Evolutionary conservation across 2,329 filamentous ascomycete species (phyloP).

Genomic region (Lecanicillium sp.): DNA sequence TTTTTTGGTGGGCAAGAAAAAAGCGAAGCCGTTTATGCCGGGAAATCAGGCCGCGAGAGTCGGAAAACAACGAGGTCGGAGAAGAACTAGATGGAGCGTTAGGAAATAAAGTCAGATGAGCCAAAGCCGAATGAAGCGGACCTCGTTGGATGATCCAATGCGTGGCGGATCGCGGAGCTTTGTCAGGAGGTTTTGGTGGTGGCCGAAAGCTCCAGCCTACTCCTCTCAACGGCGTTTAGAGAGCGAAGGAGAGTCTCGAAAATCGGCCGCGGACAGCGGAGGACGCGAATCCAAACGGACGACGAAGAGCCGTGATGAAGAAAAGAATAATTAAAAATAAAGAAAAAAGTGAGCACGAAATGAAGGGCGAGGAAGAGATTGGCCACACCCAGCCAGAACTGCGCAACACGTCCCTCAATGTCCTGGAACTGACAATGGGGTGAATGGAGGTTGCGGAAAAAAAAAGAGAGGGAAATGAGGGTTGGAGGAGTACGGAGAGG

Average conservation of each 20-base stretch:
- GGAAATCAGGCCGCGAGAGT: slow-evolving; percentile 3
- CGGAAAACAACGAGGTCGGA: slow-evolving; percentile 10
- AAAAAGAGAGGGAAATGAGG: slow-evolving; percentile 10
- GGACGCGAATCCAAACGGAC: slow-evolving; percentile 2
- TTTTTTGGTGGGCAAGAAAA: slow-evolving; percentile 8
- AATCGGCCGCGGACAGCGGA: neutral
- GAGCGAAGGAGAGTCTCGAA: too few relatives aligned
- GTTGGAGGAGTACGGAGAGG: slow-evolving; percentile 8
- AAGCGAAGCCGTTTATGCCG: slow-evolving; percentile 6
- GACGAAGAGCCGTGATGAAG: slow-evolving; percentile 3
- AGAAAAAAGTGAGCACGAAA: slow-evolving; percentile 13
- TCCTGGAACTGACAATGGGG: slow-evolving; percentile 12
- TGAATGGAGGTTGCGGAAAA: slow-evolving; percentile 4
- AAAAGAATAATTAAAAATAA: slow-evolving; percentile 2
- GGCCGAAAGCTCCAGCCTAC: too few relatives aligned
- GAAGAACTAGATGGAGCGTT: neutral
- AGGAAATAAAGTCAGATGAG: neutral
- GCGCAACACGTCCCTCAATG: slow-evolving; percentile 13
- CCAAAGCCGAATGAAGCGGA: neutral
- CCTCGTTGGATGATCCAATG: neutral
- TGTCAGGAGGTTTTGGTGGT: slow-evolving; percentile 1
- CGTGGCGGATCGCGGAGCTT: neutral
- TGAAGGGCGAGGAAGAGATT: slow-evolving; percentile 9
- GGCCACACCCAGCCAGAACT: slow-evolving; percentile 11
- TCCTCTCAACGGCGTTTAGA: too few relatives aligned